Evolutionary conservation across 2,329 filamentous ascomycete genomes (phyloP).

Genomic region (Amphichorda felina): DNA sequence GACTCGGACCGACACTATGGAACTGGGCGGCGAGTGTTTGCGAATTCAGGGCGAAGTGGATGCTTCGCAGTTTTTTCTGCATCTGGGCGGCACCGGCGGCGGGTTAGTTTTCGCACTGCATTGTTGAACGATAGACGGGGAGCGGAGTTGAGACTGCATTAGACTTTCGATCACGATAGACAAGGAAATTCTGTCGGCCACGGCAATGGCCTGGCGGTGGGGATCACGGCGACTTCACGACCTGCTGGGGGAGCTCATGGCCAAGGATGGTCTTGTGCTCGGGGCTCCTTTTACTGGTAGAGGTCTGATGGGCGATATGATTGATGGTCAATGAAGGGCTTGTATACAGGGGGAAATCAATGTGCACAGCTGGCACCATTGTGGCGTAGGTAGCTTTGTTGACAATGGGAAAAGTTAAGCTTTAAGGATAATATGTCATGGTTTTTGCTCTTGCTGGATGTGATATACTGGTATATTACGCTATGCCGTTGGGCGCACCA

Average conservation of each 20-base stretch:
- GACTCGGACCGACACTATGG: background rate
- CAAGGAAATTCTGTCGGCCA: constrained; percentile 4
- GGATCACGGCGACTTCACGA: background rate
- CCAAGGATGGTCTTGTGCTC: too few relatives aligned
- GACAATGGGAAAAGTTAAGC: background rate
- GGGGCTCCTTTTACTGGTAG: background rate
- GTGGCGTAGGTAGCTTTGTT: background rate
- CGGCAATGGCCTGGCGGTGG: background rate
- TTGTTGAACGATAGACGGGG: constrained; percentile 12
- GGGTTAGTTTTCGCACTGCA: constrained; percentile 7
- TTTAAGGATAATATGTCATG: too few relatives aligned
- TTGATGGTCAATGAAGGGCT: too few relatives aligned
- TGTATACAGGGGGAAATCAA: too few relatives aligned
- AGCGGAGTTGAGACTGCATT: constrained; percentile 16
- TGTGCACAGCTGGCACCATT: too few relatives aligned
- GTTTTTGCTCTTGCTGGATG: too few relatives aligned
- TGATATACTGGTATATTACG: too few relatives aligned
- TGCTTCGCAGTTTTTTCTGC: constrained; percentile 1
- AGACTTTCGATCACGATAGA: constrained; percentile 16
- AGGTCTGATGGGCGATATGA: background rate
- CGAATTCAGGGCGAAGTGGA: background rate
- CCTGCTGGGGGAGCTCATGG: background rate
- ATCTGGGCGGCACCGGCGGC: constrained; percentile 4
- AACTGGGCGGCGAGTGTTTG: background rate
- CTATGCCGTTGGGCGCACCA: too few relatives aligned